These are phyloP conservation scores for Teunomyces tritomae DNA, from an alignment of 805 yeast species.

Conservation along the genomic window DNA sequence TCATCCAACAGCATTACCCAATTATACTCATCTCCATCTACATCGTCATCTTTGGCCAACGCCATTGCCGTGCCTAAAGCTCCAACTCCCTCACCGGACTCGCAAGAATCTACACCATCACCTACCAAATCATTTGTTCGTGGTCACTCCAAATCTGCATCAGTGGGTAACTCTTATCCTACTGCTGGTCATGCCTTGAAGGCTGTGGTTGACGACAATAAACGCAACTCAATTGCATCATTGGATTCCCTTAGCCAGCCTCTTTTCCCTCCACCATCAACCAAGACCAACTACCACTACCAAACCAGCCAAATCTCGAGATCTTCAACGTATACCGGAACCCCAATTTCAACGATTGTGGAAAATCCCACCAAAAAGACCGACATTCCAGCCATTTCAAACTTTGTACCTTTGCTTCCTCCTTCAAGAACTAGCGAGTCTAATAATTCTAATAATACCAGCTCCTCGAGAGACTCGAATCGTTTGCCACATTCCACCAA, in stretches of 20 bases:
- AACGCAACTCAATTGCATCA: slow-evolving; percentile 18
- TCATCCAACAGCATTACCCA: slow-evolving; percentile 29
- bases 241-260: slow-evolving; percentile 14
- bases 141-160: slow-evolving; percentile 34
- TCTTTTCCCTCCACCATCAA: slow-evolving; percentile 12
- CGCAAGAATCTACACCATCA: slow-evolving; percentile 14
- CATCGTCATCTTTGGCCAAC: slow-evolving; percentile 55
- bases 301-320: slow-evolving; percentile 12
- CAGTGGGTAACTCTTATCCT: slow-evolving; percentile 33
- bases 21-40: slow-evolving; percentile 62
- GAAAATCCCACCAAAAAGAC: slow-evolving; percentile 39
- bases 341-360: slow-evolving; percentile 44
- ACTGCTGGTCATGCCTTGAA: slow-evolving; percentile 69
- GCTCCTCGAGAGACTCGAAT: slow-evolving; percentile 19
- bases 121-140: slow-evolving; percentile 19
- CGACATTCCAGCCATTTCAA: slow-evolving; percentile 14
- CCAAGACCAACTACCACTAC: slow-evolving; percentile 4
- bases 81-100: slow-evolving; percentile 15
- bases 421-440: slow-evolving; percentile 10
- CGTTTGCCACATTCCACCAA: slow-evolving; percentile 46
- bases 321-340: slow-evolving; percentile 30
- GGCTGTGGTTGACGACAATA: slow-evolving; percentile 68
- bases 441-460: not conserved
- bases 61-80: slow-evolving; percentile 42
- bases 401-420: slow-evolving; percentile 6